phyloP scores from a whole-genome alignment of 495 filamentous ascomycete species.

The Viridothelium virens region DNA sequence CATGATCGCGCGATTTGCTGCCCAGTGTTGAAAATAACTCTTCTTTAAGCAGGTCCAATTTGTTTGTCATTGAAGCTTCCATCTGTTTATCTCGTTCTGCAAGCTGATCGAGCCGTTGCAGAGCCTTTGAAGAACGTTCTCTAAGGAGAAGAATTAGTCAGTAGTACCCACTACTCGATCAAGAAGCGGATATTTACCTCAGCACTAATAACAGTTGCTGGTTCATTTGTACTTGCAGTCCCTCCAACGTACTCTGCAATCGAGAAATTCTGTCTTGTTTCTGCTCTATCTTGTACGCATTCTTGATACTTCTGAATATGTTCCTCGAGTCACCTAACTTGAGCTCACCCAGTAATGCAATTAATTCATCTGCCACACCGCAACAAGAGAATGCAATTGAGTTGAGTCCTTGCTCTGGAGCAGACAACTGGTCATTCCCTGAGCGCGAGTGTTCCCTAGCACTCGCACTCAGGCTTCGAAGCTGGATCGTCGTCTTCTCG shows the following conservation, averaged over 20 bases:
- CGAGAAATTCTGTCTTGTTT: neutral
- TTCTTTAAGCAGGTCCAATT: neutral
- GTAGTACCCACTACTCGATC: no score
- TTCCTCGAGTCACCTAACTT: neutral
- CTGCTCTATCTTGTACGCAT: conserved; percentile 3
- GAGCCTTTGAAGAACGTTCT: neutral
- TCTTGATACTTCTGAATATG: neutral
- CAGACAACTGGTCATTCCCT: neutral
- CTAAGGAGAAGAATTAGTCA: neutral
- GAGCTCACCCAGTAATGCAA: neutral
- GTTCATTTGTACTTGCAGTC: neutral
- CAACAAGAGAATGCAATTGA: neutral
- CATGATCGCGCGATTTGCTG: neutral
- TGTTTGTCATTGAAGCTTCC: conserved; percentile 4
- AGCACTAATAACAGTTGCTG: neutral
- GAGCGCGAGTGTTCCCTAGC: neutral
- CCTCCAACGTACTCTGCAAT: neutral
- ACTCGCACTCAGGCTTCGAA: conserved; percentile 5
- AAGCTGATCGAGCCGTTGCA: neutral
- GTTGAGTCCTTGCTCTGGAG: neutral
- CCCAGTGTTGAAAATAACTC: neutral
- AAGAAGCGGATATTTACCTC: neutral
- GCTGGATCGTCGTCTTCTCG: neutral
- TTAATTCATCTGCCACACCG: conserved; percentile 7
- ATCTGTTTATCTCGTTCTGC: neutral